These are phyloP conservation scores for Microascus cirrosus DNA, from an alignment of 2,329 filamentous ascomycete genomes.

Conservation along the genomic window DNA sequence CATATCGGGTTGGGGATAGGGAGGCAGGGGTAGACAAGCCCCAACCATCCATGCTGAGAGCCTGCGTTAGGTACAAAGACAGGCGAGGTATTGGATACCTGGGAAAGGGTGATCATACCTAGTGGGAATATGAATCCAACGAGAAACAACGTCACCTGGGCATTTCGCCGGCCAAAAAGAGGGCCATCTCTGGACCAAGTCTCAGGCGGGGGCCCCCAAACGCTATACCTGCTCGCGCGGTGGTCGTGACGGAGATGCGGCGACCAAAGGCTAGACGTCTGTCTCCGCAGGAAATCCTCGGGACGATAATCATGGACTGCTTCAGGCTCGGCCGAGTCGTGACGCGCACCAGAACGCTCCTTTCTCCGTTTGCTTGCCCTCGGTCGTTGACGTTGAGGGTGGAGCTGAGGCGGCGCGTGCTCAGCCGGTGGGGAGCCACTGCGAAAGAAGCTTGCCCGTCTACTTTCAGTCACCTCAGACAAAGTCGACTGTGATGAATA, in stretches of 20 bases:
- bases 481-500: slow-evolving; percentile 32
- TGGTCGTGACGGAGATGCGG: slow-evolving; percentile 59
- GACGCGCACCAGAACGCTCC: not conserved
- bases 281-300: slow-evolving; percentile 26
- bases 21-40: slow-evolving; percentile 60
- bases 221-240: slow-evolving; percentile 43
- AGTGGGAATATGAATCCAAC: slow-evolving; percentile 69
- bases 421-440: slow-evolving; percentile 39
- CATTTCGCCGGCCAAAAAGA: slow-evolving; percentile 54
- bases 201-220: slow-evolving; percentile 65
- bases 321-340: not conserved
- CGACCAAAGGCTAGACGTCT: slow-evolving; percentile 57
- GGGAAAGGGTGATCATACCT: slow-evolving; percentile 30
- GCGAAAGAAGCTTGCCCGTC: slow-evolving; percentile 30
- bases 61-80: not conserved
- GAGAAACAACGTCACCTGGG: slow-evolving; percentile 65
- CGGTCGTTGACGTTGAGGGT: slow-evolving; percentile 18
- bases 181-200: slow-evolving; percentile 52
- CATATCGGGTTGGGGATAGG: slow-evolving; percentile 28
- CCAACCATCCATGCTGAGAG: slow-evolving; percentile 66
- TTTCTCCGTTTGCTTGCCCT: not conserved
- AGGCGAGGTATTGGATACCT: not conserved
- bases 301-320: slow-evolving; percentile 13
- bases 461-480: slow-evolving; percentile 35
- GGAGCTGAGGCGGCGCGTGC: slow-evolving; percentile 24